Conservation (phyloP, 2,329 filamentous ascomycete species). For the Colletotrichum tofieldiae region DNA sequence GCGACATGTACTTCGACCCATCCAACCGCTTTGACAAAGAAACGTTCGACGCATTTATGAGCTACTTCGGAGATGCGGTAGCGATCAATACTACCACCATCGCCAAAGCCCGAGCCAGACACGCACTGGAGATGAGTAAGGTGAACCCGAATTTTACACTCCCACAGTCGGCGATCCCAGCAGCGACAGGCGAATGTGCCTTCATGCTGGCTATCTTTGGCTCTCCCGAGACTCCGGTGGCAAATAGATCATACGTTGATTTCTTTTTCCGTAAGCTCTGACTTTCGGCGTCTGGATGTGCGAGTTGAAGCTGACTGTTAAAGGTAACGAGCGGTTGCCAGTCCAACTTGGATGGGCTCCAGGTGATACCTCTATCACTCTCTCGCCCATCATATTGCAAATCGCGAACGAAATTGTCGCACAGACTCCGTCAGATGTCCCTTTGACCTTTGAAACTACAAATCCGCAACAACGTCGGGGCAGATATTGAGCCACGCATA, state of each 20-base stretch:
- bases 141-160: constrained; percentile 66
- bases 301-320: background rate
- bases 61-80: constrained; percentile 60
- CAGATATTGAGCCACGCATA: background rate
- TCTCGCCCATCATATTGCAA: background rate
- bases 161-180: constrained; percentile 56
- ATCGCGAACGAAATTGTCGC: constrained; percentile 8
- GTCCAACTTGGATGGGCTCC: constrained; percentile 32
- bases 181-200: constrained; percentile 65
- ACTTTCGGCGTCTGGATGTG: accelerated
- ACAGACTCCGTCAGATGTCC: constrained; percentile 14
- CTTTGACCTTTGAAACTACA: constrained; percentile 9
- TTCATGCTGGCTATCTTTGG: constrained; percentile 67
- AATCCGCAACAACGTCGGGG: background rate
- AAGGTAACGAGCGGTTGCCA: constrained; percentile 37
- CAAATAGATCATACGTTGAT: constrained; percentile 56
- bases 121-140: constrained; percentile 59
- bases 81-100: constrained; percentile 57
- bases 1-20: constrained; percentile 66
- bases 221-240: constrained; percentile 56
- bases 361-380: constrained; percentile 7
- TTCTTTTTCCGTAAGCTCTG: constrained; percentile 61
- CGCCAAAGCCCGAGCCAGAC: constrained; percentile 59
- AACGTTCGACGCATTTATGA: constrained; percentile 62
- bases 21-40: constrained; percentile 67